Evolutionary conservation across 148 eudicot genomes (phyloP), one percentile per base, ranked within the genome.

Genomic region (Chenopodium suecicum): DNA sequence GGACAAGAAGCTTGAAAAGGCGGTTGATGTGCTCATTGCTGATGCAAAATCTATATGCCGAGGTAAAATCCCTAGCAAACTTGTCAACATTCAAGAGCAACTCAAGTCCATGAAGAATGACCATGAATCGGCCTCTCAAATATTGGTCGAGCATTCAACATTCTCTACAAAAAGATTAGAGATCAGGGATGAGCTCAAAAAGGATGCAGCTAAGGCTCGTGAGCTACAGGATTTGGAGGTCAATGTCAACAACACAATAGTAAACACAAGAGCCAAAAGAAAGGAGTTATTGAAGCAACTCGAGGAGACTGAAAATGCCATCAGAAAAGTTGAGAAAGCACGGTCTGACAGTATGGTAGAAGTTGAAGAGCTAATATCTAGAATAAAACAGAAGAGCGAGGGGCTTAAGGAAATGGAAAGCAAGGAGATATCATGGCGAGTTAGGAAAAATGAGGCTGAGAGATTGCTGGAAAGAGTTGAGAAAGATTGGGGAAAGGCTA

Each of bases 261-360:
- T 19, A 12, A 23, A 25, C 25, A 81, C 84, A 13, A 76, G 12
- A 47, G 77, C 20, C 63, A 76, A n/a, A 72, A 71, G 73, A 73
- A 83, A 79, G 56, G 84, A 74, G 58, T 50, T 85, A 72, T 32
- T 81, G n/a, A 81, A 46, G 70, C 70, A 84, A 63, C 81, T 85
- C 2, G 64, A 58, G 56, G 81, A 78, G 27, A 65, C 56, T 62
- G 87, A 85, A 34, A 73, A 67, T 46, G 41, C 19, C 54, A 84
- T 84, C 13, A 71, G 56, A 75, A 54, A 7, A 11, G 79, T 54
- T 17, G 87, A 81, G 50, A 76, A 25, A 47, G 62, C 31, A 4
- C 79, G 32, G 63, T 52, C 41, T 7, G 70, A 82, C 46, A 81
- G 63, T 74, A 25, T 69, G 9, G 46, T 2, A 9, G 75, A 73